Evolutionary conservation across 805 yeast genomes (phyloP), one percentile per base, ranked within the genome.

Genomic region (Ogataea trehaloabstinens): DNA sequence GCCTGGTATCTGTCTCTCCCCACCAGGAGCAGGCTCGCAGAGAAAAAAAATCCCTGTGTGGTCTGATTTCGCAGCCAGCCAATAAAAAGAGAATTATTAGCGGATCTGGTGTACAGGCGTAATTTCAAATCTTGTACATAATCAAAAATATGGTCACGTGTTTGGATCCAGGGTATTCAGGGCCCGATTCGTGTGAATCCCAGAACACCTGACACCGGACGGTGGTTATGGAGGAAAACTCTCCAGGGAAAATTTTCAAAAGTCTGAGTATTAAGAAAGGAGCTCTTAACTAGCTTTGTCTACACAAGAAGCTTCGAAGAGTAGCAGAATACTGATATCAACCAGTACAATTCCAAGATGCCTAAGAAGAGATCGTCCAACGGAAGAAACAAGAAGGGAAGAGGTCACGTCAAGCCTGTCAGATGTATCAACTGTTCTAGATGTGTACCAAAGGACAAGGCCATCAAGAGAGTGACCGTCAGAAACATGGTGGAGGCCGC

Each of bases 331-430:
- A 27, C 30, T 27, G 8, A 27, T 16, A 27, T 11, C 7, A 11
- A 7, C 30, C 8, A 11, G 17, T 11, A 27, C 8, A 27, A n/a
- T 12, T 16, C 30, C 73, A 82, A 73, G 57, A 93, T 93, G 99
- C 98, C 99, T 77, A 93, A 93, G 88, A 93, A 93, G 98, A 91
- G 99, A 90, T 89, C 98, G 76, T 89, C 97, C 93, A 89, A 90
- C 97, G 99, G 99, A 84, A 91, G 99, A 83, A 93, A 93, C 95
- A 93, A 93, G 95, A 90, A 89, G 81, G 98, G 98, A 73, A 93
- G 99, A 88, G 99, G 99, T 73, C 98, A 93, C 96, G 96, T 87
- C 76, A 87, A 86, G 77, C 95, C 96, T 72, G 97, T 91, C 68
- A 90, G 99, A 85, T 93, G 99, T 82, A 85, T 89, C 70, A 93